These are phyloP conservation scores for Rhododendron williamsianum DNA, from an alignment of 148 eudicot species.

Conservation along the genomic window DNA sequence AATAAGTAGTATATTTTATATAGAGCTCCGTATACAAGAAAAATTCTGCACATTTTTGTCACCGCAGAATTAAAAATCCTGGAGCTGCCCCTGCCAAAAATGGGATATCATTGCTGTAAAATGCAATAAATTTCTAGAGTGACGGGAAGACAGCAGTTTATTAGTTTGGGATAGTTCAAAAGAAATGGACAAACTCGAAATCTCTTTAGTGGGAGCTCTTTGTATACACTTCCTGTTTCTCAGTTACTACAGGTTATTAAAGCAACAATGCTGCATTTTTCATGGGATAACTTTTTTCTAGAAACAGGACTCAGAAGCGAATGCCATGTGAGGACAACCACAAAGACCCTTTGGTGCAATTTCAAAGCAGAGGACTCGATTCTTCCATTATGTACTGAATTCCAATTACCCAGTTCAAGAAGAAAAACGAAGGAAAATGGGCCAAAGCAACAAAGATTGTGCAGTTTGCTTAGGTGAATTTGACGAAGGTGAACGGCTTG, in stretches of 20 bases:
- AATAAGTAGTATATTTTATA: no score
- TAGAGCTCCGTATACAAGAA: no score
- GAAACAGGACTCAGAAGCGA: background rate
- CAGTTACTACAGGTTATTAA: background rate
- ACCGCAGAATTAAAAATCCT: no score
- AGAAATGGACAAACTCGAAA: background rate
- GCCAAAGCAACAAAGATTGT: constrained; percentile 18
- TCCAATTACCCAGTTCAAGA: constrained; percentile 29
- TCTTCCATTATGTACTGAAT: constrained; percentile 29
- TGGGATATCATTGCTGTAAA: background rate
- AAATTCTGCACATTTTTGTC: no score
- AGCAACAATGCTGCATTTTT: background rate
- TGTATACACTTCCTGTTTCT: background rate
- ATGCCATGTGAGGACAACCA: background rate
- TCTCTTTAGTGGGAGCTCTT: background rate
- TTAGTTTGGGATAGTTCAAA: background rate
- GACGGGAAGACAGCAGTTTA: background rate
- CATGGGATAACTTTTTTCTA: background rate
- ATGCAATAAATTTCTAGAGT: background rate
- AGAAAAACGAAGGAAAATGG: constrained; percentile 9
- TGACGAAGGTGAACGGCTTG: constrained; percentile 25
- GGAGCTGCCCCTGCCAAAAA: background rate
- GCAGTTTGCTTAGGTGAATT: constrained; percentile 47
- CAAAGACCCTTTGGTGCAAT: background rate
- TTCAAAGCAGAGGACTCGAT: constrained; percentile 16